Conservation (phyloP, 345 rosid genomes). For the Boechera divaricarpa region DNA sequence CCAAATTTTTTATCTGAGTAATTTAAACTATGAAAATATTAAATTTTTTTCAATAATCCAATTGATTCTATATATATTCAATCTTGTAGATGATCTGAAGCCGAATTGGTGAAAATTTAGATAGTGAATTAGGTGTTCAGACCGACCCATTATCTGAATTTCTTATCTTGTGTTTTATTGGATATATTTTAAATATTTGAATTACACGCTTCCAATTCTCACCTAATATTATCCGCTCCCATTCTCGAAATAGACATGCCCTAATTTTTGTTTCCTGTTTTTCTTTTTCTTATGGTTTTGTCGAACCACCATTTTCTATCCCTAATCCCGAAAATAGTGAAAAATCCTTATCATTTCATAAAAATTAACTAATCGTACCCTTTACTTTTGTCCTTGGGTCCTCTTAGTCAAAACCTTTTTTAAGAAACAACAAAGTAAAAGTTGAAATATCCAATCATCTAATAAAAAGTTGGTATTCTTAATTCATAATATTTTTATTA, state of each 20-base stretch:
- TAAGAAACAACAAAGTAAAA: constrained; percentile 24
- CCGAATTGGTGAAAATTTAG: background rate
- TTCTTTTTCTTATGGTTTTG: background rate
- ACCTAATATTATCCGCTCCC: too few relatives aligned
- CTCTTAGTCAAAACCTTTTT: constrained; percentile 1
- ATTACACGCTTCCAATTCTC: too few relatives aligned
- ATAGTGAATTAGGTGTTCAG: background rate
- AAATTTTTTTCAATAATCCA: too few relatives aligned
- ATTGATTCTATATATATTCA: too few relatives aligned
- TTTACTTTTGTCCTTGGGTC: background rate
- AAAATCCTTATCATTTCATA: background rate
- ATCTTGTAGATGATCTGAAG: too few relatives aligned
- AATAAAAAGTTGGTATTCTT: background rate
- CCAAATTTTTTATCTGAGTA: background rate
- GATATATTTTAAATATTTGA: too few relatives aligned
- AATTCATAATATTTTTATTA: background rate
- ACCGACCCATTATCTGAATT: too few relatives aligned
- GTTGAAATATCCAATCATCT: constrained; percentile 7
- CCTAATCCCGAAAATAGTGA: background rate
- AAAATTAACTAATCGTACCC: background rate
- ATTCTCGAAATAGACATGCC: too few relatives aligned
- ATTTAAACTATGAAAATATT: too few relatives aligned
- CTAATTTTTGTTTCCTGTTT: background rate
- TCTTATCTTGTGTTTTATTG: too few relatives aligned
- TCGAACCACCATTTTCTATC: background rate